Evolutionary conservation across 73 alveolate genomes (phyloP).

Genomic region (Paraurostyla sp.): DNA sequence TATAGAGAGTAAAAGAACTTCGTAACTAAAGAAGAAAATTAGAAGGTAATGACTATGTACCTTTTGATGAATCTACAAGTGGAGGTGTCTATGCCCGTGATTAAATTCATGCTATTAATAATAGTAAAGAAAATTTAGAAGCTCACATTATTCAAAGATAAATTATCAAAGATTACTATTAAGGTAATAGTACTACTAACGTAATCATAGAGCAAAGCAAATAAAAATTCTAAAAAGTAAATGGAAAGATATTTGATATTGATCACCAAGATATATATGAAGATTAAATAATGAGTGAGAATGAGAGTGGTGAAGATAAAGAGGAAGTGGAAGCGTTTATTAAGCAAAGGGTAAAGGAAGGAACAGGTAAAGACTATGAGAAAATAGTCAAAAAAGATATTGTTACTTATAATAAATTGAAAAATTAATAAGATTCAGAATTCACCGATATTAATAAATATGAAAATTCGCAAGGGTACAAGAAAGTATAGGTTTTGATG

Average conservation of each 20-base stretch:
- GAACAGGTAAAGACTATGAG: constrained; percentile 18
- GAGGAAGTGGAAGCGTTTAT: constrained; percentile 19
- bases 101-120: background rate
- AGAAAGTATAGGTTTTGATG: background rate
- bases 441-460: background rate
- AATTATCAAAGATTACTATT: background rate
- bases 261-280: background rate
- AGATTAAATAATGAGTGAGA: background rate
- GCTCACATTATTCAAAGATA: constrained; percentile 7
- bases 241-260: background rate
- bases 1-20: background rate
- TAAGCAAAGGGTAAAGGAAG: background rate
- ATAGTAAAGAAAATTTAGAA: background rate
- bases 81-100: background rate
- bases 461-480: background rate
- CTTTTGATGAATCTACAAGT: constrained; percentile 2
- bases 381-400: background rate
- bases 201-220: background rate
- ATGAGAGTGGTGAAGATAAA: constrained; percentile 21
- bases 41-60: constrained; percentile 4
- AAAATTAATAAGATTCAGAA: background rate
- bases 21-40: background rate
- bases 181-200: background rate
- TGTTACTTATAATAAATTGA: background rate
- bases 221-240: background rate